Evolutionary conservation across 371 early-diverging fungal species (phyloP), one percentile per base, ranked within the genome.

Genomic region (Apophysomyces sp.): DNA sequence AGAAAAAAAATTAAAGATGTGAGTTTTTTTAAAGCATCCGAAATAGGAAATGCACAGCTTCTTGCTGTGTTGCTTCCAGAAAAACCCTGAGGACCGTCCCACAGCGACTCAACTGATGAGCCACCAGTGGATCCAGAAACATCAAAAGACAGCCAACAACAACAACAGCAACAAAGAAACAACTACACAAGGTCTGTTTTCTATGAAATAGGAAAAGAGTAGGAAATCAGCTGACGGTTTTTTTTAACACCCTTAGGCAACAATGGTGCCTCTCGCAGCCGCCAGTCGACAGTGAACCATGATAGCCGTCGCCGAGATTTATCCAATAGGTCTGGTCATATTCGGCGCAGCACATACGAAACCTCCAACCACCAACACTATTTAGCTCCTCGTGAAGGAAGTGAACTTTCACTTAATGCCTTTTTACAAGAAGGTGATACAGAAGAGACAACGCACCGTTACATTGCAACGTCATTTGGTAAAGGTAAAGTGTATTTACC

Each of bases 1-100:
- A 3, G 12, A 12, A 4, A 36, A n/a, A 12, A 26, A 16, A 5
- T 11, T 12, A 12, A n/a, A n/a, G 5, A 21, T 16, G n/a, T 18
- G 18, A 27, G 30, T 11, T 30, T 16, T 52, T 13, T 36, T 55
- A 12, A 13, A 39, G 16, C 4, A 13, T 16, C 58, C 24, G 1
- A 21, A n/a, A 6, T 21, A 80, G 61, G 89, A 92, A 27, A 84
- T 93, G 28, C 69, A 67, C 41, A 86, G 88, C 55, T 95, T 96
- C 67, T 71, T 96, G 62, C 41, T 76, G 30, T 72, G 68, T 34
- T 96, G 97, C 66, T 95, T 96, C 67, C 82, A 85, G 63, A 94
- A 94, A 65, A 84, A 91, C 29, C 92, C 94, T 1, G 58, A 64
- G 0, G 68, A 81, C 16, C 79, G 95, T 34, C 88, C 92, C 0